phyloP scores from a whole-genome alignment of 78 protist species.

The Goniomonas avonlea region DNA sequence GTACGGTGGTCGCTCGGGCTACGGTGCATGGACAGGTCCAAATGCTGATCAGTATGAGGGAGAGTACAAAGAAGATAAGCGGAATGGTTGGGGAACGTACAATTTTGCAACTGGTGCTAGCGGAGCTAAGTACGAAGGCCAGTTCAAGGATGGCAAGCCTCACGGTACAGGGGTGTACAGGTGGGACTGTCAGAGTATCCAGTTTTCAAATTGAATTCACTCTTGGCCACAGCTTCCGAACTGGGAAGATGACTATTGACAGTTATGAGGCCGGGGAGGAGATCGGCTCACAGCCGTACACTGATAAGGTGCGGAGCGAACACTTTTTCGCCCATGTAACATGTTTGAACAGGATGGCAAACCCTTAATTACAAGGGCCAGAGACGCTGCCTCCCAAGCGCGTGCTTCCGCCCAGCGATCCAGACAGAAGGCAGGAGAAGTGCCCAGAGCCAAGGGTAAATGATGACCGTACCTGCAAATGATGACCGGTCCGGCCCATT shows the following conservation, averaged over 20 bases:
- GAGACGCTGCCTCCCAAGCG: too few species aligned
- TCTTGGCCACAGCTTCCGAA: background rate
- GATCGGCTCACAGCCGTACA: too few species aligned
- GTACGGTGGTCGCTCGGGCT: background rate
- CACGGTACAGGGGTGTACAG: background rate
- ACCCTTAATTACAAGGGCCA: too few species aligned
- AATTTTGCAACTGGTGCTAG: background rate
- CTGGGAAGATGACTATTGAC: background rate
- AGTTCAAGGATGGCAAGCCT: conserved; percentile 12
- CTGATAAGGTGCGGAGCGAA: too few species aligned
- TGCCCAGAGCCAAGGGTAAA: too few species aligned
- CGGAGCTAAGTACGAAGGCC: background rate
- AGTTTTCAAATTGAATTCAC: too few species aligned
- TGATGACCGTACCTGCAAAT: too few species aligned
- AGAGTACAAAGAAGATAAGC: background rate
- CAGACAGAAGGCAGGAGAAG: too few species aligned
- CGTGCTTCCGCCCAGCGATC: too few species aligned
- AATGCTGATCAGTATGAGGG: background rate
- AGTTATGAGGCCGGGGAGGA: background rate
- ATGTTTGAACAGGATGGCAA: too few species aligned
- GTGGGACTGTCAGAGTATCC: background rate
- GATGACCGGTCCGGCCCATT: too few species aligned
- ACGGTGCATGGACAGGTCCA: background rate
- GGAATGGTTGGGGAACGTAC: background rate
- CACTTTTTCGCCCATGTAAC: too few species aligned